A percentile compares a stretch with the other conserved stretches of the same genome.
These are phyloP conservation scores for Marsdenia floribunda DNA, from an alignment of 257 asterid genomes.

Conservation along the genomic window DNA sequence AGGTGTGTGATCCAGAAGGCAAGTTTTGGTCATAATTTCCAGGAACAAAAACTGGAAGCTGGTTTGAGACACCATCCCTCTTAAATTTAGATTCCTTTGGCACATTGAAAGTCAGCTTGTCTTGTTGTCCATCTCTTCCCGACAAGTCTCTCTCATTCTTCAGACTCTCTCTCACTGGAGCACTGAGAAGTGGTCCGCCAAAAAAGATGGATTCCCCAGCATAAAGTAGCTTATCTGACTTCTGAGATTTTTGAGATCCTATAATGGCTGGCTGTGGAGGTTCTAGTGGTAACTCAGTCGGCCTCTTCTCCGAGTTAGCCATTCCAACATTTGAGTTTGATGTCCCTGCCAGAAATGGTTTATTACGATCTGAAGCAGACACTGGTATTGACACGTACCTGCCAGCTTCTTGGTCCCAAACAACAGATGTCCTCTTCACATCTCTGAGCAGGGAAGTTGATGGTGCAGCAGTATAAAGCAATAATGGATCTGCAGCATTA, in stretches of 20 bases:
- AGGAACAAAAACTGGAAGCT: conserved; percentile 86
- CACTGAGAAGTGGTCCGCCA: conserved; percentile 86
- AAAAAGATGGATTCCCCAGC: conserved; percentile 83
- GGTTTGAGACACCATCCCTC: conserved; percentile 77
- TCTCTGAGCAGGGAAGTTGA: conserved; percentile 60
- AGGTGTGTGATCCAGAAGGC: conserved; percentile 40
- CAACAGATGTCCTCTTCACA: conserved; percentile 84
- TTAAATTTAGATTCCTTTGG: conserved; percentile 57
- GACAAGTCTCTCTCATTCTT: conserved; percentile 43
- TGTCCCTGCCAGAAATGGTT: conserved; percentile 30
- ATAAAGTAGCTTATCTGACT: conserved; percentile 66
- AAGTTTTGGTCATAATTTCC: conserved; percentile 52
- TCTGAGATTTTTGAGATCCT: conserved; percentile 33
- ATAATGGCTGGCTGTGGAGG: conserved; percentile 23
- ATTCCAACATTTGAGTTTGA: conserved; percentile 28
- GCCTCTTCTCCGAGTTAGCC: conserved; percentile 37
- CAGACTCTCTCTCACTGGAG: conserved; percentile 46
- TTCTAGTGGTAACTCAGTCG: conserved; percentile 30
- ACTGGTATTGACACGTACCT: conserved; percentile 76
- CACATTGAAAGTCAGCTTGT: conserved; percentile 33
- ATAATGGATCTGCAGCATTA: conserved; percentile 38
- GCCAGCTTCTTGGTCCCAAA: conserved; percentile 99
- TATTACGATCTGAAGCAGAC: conserved; percentile 59
- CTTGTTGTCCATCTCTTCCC: conserved; percentile 41
- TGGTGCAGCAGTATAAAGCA: conserved; percentile 40